Percentiles rank a stretch among this genome's conserved stretches.
Evolutionary conservation across 2,329 filamentous ascomycete species (phyloP).

Genomic region (Cladosporium colombiae): DNA sequence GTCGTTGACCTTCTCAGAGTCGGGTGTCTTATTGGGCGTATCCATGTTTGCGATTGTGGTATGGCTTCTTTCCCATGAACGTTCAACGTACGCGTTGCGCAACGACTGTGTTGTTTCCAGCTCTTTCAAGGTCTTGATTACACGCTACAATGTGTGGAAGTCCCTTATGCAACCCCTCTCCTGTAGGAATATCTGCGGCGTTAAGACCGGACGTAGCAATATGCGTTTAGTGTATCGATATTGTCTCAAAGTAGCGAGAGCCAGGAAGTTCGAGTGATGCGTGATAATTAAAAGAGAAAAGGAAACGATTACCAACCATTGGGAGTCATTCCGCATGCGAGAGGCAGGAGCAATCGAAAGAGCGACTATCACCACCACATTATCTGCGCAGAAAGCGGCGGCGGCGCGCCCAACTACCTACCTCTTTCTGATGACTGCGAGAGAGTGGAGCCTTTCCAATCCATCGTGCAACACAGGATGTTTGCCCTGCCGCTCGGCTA

Average conservation of each 20-base stretch:
- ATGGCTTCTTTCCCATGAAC: background rate
- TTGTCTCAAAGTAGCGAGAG: background rate
- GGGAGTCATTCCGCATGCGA: background rate
- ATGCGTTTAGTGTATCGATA: background rate
- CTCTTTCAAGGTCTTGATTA: background rate
- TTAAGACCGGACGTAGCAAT: slow-evolving; percentile 4
- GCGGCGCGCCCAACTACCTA: slow-evolving; percentile 11
- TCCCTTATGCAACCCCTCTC: background rate
- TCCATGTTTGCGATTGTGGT: slow-evolving; percentile 2
- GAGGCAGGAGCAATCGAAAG: background rate
- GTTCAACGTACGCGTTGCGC: background rate
- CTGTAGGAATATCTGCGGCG: background rate
- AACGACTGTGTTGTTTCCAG: background rate
- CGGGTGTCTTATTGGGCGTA: background rate
- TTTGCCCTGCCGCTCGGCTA: slow-evolving; percentile 7
- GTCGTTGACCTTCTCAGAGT: background rate
- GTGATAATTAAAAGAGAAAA: background rate
- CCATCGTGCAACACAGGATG: slow-evolving; percentile 10
- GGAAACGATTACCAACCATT: slow-evolving; percentile 10
- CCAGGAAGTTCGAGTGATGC: background rate
- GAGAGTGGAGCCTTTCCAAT: slow-evolving; percentile 12
- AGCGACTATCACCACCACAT: background rate
- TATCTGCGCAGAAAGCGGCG: background rate
- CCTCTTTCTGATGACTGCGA: slow-evolving; percentile 9
- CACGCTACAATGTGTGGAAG: background rate